These are phyloP conservation scores for Lichtheimia ornata DNA, from an alignment of 371 early-diverging fungal species.

Conservation along the genomic window DNA sequence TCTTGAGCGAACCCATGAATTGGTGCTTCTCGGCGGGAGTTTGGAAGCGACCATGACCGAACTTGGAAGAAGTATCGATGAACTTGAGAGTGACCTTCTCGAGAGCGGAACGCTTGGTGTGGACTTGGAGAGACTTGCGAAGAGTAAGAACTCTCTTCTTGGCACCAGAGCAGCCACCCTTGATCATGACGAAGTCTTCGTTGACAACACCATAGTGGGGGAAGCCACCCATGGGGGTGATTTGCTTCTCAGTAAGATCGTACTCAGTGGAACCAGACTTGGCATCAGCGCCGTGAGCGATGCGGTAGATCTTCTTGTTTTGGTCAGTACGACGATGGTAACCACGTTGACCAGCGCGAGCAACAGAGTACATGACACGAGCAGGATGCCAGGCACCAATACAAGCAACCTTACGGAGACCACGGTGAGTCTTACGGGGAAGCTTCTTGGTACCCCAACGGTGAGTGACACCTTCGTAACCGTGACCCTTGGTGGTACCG, in stretches of 20 bases:
- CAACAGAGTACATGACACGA: conserved; percentile 99
- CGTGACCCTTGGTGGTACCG: conserved; percentile 99
- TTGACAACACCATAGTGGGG: conserved; percentile 99
- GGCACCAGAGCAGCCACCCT: conserved; percentile 98
- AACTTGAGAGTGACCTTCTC: conserved; percentile 98
- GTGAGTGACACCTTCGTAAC: conserved; percentile 99
- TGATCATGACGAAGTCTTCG: conserved; percentile 99
- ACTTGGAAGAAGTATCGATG: conserved; percentile 99
- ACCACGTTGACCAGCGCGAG: conserved; percentile 99
- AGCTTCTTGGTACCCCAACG: conserved; percentile 99
- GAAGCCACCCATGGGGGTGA: conserved; percentile 99
- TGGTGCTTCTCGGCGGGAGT: conserved; percentile 97
- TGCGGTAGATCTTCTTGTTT: conserved; percentile 99
- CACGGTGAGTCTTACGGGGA: conserved; percentile 99
- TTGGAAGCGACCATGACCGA: conserved; percentile 99
- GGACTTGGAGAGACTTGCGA: conserved; percentile 96
- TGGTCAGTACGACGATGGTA: conserved; percentile 99
- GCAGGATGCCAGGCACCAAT: conserved; percentile 99
- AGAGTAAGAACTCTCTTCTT: conserved; percentile 98
- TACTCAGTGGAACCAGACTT: conserved; percentile 94
- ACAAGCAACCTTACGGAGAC: conserved; percentile 99
- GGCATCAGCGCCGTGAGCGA: conserved; percentile 91
- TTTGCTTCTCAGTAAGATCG: conserved; percentile 97
- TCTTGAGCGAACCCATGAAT: conserved; percentile 96
- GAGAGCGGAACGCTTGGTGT: conserved; percentile 93